Percentiles rank a stretch among this genome's conserved stretches.
phyloP scores from a whole-genome alignment of 1,284 basidiomycete species.

The Ceratobasidium sp. region DNA sequence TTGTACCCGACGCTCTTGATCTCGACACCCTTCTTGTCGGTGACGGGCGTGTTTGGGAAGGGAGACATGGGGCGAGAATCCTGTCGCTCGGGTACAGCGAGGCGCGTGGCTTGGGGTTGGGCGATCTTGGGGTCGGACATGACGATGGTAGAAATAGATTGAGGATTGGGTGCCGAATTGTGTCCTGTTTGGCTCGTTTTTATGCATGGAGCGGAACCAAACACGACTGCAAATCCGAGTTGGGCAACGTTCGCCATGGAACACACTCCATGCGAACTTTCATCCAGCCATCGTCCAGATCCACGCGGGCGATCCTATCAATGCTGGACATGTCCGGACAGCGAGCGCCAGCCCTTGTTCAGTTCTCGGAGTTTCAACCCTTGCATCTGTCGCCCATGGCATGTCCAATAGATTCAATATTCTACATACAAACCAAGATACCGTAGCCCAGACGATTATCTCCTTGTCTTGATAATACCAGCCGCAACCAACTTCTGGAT shows the following conservation, averaged over 20 bases:
- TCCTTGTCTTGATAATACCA: constrained; percentile 73
- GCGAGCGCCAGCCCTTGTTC: constrained; percentile 1
- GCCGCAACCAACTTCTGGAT: constrained; percentile 93
- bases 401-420: constrained; percentile 16
- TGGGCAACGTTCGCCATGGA: constrained; percentile 2
- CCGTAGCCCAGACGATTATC: constrained; percentile 8
- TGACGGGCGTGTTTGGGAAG: constrained; percentile 59
- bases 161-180: background rate
- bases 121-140: background rate
- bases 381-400: background rate
- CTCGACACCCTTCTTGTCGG: constrained; percentile 77
- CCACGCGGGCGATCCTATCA: background rate
- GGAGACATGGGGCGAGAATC: constrained; percentile 1
- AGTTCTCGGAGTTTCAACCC: constrained; percentile 2
- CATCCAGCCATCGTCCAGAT: background rate
- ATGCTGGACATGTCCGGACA: background rate
- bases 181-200: constrained; percentile 4
- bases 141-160: background rate
- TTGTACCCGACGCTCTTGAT: constrained; percentile 80
- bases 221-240: background rate
- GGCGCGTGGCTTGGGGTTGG: constrained; percentile 7
- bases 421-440: background rate
- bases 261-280: background rate
- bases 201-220: background rate
- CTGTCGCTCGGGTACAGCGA: background rate